phyloP scores from a whole-genome alignment of 257 asterid species.

The Ilex asprella region DNA sequence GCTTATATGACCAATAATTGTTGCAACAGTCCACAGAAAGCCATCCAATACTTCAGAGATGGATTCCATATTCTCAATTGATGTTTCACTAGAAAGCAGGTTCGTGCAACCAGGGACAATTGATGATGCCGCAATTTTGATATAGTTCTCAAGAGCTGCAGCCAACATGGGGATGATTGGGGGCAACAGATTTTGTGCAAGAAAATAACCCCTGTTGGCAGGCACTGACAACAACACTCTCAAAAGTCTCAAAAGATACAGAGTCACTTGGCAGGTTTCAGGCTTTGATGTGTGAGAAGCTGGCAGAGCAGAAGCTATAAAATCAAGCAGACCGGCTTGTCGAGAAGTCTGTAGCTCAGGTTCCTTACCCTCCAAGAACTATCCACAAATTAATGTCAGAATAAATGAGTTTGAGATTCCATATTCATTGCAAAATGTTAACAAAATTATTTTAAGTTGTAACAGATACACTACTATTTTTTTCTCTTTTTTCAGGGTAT shows the following conservation, averaged over 20 bases:
- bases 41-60: slow-evolving; percentile 78
- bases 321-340: slow-evolving; percentile 94
- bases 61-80: slow-evolving; percentile 51
- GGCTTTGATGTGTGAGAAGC: slow-evolving; percentile 96
- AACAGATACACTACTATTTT: too few species aligned
- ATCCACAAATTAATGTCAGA: slow-evolving; percentile 16
- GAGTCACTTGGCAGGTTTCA: slow-evolving; percentile 87
- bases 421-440: too few species aligned
- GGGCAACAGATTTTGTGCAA: slow-evolving; percentile 91
- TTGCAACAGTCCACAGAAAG: slow-evolving; percentile 71
- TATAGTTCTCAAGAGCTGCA: slow-evolving; percentile 87
- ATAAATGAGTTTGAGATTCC: slow-evolving; percentile 8
- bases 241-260: slow-evolving; percentile 76
- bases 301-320: slow-evolving; percentile 96
- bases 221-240: slow-evolving; percentile 54
- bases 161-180: slow-evolving; percentile 96
- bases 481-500: too few species aligned
- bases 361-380: slow-evolving; percentile 93
- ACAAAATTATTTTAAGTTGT: too few species aligned
- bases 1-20: slow-evolving; percentile 65
- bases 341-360: slow-evolving; percentile 96
- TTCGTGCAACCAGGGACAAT: slow-evolving; percentile 53
- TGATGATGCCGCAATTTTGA: slow-evolving; percentile 81
- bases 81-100: slow-evolving; percentile 46
- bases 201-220: slow-evolving; percentile 78